Evolutionary conservation across 495 filamentous ascomycete species (phyloP).

Genomic region (Neurospora intermedia): DNA sequence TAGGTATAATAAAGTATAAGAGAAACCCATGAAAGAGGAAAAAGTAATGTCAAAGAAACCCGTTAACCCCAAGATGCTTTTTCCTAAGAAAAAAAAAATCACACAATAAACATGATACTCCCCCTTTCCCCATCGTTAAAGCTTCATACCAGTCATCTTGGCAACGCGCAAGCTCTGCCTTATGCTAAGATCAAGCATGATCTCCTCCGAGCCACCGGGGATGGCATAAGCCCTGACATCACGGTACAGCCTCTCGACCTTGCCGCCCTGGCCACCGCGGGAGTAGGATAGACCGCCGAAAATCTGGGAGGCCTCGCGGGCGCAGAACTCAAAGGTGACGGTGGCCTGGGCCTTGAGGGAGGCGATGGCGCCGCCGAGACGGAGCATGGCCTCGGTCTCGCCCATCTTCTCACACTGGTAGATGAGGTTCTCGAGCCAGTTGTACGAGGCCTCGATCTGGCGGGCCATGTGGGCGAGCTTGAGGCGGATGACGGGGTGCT

Average conservation of each 20-base stretch:
- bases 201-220: conserved; percentile 93
- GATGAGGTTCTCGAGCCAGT: conserved; percentile 94
- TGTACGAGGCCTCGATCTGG: conserved; percentile 91
- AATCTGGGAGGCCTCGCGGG: conserved; percentile 92
- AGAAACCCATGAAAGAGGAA: not conserved
- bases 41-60: not conserved
- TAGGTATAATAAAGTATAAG: not conserved
- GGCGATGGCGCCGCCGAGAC: conserved; percentile 89
- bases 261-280: conserved; percentile 87
- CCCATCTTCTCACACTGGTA: conserved; percentile 89
- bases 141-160: conserved; percentile 89
- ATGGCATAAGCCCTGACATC: conserved; percentile 98
- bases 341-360: conserved; percentile 89
- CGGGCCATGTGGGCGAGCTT: conserved; percentile 97
- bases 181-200: conserved; percentile 96
- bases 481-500: conserved; percentile 94
- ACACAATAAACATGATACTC: not conserved
- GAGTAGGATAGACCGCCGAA: conserved; percentile 92
- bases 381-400: conserved; percentile 91
- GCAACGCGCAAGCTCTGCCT: conserved; percentile 84
- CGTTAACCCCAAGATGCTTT: not conserved
- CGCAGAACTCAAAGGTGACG: conserved; percentile 92
- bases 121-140: conserved; percentile 37
- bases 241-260: conserved; percentile 89
- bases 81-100: not conserved